Evolutionary conservation across 106 monocot species (phyloP), one percentile per base, ranked within the genome.

Genomic region (Allium cepa): DNA sequence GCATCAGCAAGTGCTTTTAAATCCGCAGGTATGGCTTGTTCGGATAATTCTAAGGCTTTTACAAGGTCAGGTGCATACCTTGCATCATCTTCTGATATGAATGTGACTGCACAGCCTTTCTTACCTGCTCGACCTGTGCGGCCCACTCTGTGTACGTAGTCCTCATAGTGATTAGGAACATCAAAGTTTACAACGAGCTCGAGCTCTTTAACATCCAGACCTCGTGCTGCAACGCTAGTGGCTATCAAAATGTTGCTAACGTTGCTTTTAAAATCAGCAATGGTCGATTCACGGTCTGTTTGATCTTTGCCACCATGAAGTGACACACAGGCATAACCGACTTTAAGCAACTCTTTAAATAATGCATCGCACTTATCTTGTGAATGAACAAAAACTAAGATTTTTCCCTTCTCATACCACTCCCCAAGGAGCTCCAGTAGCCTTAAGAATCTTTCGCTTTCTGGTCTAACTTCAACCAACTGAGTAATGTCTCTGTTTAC

Each of bases 381-480:
- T 26, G 92, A 89, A 63, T 97, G 97, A 68, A 97, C 92, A 79
- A 97, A 97, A 26, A 97, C 78, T 72, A 92, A 89, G 53, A 97
- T 97, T 60, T 97, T 97, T 1, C 97, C 97, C 80, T 92, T 97
- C 64, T 89, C 92, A 66, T 92, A 92, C 97, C 97, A 97, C 69
- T 92, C 92, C 8, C 97, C 97, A 26, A 97, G 72, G 8, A 97
- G 63, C 59, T 97, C 97, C 61, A 97, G 75, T 13, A 97, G 79
- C 79, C 97, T 79, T 9, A 80, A 72, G 71, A 92, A 97, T 74
- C 97, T 84, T 17, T 92, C 97, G 47, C 67, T 79, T 77, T 97
- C 92, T 69, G 73, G 79, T 49, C 97, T 79, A 5, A 97, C 92
- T 71, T 97, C 97, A 59, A 97, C 88, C 74, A 97, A 70, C 61